A percentile compares a stretch with the other conserved stretches of the same genome.
Conservation (phyloP, 2,329 filamentous ascomycete species). For the Colletotrichum graminicola region DNA sequence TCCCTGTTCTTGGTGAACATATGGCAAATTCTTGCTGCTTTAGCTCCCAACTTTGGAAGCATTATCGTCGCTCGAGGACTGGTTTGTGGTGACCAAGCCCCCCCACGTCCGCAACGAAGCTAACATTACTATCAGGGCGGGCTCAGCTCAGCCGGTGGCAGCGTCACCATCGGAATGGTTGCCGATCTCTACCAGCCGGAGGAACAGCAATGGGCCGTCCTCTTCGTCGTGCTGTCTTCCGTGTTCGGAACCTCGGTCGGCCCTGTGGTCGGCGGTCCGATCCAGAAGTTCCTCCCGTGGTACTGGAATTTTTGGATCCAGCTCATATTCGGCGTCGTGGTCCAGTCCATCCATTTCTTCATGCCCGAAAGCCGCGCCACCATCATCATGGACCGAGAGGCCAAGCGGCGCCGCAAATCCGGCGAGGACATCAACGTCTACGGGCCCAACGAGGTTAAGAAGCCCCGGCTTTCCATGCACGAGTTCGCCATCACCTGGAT, state of each 20-base stretch:
- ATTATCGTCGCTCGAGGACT: conserved; percentile 57
- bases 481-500: conserved; percentile 64
- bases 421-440: conserved; percentile 57
- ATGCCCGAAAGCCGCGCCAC: conserved; percentile 71
- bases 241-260: conserved; percentile 67
- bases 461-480: conserved; percentile 54
- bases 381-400: conserved; percentile 69
- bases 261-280: conserved; percentile 66
- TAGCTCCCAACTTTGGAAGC: conserved; percentile 56
- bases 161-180: conserved; percentile 74
- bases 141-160: conserved; percentile 72
- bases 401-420: conserved; percentile 64
- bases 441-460: conserved; percentile 62
- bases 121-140: conserved; percentile 57
- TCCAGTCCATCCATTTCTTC: conserved; percentile 62
- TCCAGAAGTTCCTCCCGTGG: conserved; percentile 62
- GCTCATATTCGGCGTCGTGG: conserved; percentile 66
- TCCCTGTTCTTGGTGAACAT: conserved; percentile 64
- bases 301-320: conserved; percentile 74
- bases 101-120: neutral
- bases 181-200: conserved; percentile 72
- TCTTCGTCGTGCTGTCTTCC: conserved; percentile 70
- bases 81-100: neutral
- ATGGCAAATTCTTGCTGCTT: conserved; percentile 62
- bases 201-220: conserved; percentile 69